phyloP scores from a whole-genome alignment of 192 early-diverging fungal species.

The Rhizophagus sp. region DNA sequence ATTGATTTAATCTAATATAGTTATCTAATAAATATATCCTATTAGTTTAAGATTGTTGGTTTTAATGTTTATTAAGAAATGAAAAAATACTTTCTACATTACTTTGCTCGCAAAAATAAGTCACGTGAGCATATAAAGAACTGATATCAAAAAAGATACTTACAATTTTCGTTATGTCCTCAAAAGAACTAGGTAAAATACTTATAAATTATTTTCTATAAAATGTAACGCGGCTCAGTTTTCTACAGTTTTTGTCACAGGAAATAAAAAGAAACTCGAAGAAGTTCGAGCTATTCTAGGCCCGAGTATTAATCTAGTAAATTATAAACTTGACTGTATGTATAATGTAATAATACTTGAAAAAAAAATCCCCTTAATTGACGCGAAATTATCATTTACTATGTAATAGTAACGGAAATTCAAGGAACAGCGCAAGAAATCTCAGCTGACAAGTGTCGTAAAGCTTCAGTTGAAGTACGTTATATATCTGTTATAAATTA shows the following conservation, averaged over 20 bases:
- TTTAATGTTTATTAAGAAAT: too few species aligned
- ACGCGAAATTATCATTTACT: not conserved
- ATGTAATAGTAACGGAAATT: conserved; percentile 75
- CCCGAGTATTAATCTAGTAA: conserved; percentile 63
- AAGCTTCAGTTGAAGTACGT: conserved; percentile 64
- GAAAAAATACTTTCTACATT: too few species aligned
- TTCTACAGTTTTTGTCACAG: conserved; percentile 80
- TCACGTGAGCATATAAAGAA: too few species aligned
- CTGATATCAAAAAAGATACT: too few species aligned
- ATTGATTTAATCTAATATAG: too few species aligned
- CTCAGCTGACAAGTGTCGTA: conserved; percentile 75
- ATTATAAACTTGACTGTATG: conserved; percentile 70
- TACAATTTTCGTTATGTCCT: too few species aligned
- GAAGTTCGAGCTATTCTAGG: conserved; percentile 86
- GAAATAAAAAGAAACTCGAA: conserved; percentile 93
- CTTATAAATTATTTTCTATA: too few species aligned
- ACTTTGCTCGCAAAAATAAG: too few species aligned
- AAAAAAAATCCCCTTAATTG: not conserved
- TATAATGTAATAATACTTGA: not conserved
- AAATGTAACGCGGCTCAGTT: too few species aligned
- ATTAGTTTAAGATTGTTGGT: too few species aligned
- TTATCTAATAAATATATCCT: too few species aligned
- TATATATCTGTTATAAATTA: not conserved
- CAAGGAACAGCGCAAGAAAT: conserved; percentile 85
- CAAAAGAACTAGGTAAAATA: too few species aligned